Percentiles rank a stretch among this genome's conserved stretches.
These are phyloP conservation scores for Suillus americanus DNA, from an alignment of 768 basidiomycete species.

Conservation along the genomic window DNA sequence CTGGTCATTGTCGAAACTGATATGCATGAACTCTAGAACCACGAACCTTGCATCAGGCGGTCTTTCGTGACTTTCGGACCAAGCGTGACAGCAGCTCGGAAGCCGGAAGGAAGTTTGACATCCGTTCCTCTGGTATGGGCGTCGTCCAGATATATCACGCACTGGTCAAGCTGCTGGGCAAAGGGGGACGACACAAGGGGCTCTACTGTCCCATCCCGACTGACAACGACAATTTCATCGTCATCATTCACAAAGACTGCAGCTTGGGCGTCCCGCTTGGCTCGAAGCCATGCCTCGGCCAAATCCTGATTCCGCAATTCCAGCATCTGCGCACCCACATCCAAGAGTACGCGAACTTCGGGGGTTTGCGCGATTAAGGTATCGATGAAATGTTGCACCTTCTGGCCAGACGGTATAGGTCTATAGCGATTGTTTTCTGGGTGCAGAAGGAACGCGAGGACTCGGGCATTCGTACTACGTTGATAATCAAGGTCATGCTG, in stretches of 20 bases:
- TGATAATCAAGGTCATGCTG: not conserved
- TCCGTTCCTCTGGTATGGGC: not conserved
- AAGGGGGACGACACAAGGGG: not conserved
- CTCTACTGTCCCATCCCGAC: not conserved
- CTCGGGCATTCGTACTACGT: constrained; percentile 5
- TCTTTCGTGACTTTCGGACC: constrained; percentile 52
- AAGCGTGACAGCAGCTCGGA: constrained; percentile 46
- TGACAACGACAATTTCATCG: not conserved
- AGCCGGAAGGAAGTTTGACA: constrained; percentile 41
- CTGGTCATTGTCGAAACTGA: not conserved
- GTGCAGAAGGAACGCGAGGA: constrained; percentile 21
- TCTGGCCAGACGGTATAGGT: constrained; percentile 9
- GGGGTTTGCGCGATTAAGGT: constrained; percentile 40
- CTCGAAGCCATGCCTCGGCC: not conserved
- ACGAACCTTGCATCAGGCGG: constrained; percentile 16
- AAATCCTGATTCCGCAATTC: not conserved
- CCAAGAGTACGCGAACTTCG: not conserved
- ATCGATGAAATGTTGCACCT: constrained; percentile 26
- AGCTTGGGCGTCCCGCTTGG: not conserved
- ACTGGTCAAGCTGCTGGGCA: not conserved
- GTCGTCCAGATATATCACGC: not conserved
- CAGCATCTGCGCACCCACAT: not conserved
- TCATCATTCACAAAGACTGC: not conserved
- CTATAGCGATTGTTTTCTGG: constrained; percentile 22
- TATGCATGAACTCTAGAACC: not conserved